Base-by-base conservation (phyloP, 106 monocot species). In the Dendrobium nobile region DNA sequence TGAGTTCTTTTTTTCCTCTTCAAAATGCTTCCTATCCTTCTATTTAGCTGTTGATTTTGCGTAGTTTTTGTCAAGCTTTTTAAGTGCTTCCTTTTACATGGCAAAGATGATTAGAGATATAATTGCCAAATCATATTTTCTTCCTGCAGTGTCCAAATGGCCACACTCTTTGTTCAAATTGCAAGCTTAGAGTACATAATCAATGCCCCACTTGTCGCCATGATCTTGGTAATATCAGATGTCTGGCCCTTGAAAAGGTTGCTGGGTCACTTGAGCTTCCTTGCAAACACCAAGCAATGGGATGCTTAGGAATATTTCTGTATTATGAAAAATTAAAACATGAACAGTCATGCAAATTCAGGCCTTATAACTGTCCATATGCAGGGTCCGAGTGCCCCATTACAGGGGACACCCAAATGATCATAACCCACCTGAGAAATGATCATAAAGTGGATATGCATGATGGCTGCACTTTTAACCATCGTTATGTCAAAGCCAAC, bases 401-500 rank as follows among this genome's bases (percentile, higher is more conserved):
- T 26, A 80, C 65, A n/a, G 80, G 80, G 27, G 80, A 70, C 27
- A 80, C 70, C 22, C 80, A 61, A 47, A 28, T 28, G 67, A 54
- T 80, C 7, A 40, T 80, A 4, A 18, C 67, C 41, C 67, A 80
- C 68, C 18, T 80, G 45, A 80, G 61, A 80, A 80, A 70, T 43
- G 74, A 74, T 43, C 74, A 74, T 74, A 74, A 74, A 44, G 74
- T 74, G 42, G 74, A 74, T 28, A 74, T 74, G 74, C 74, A 74
- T 20, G 74, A 74, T 44, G 74, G 74, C 10, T 74, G 74, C 16
- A 74, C 74, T 42, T 74, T 74, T 74, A 74, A 74, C 33, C 80
- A 80, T 80, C 80, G 80, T 19, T 80, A 80, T 28, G 65, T 80
- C 41, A 80, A 80, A 17, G 33, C 80, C n/a, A 80, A 80, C 45